These are phyloP conservation scores for Aureobasidium sp. DNA, from an alignment of 2,329 filamentous ascomycete species.

Conservation along the genomic window DNA sequence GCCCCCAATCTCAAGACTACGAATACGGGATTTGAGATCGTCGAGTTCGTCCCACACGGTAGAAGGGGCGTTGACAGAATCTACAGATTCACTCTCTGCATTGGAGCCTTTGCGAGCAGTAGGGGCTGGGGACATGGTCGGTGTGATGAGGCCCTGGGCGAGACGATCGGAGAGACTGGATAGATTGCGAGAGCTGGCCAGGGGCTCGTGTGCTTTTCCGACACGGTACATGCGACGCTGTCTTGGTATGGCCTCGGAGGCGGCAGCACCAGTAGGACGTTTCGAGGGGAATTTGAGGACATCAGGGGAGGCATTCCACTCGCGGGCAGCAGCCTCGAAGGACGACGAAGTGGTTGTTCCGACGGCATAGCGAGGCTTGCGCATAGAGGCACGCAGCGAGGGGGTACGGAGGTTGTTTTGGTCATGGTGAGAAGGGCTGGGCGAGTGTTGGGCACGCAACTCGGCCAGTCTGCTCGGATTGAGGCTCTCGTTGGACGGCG, in stretches of 20 bases:
- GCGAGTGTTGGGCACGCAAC: slow-evolving; percentile 18
- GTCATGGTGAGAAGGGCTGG: not conserved
- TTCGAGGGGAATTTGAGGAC: slow-evolving; percentile 3
- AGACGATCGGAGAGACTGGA: slow-evolving; percentile 4
- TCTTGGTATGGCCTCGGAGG: not conserved
- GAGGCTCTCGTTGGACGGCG: slow-evolving; percentile 8
- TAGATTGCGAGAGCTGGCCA: not conserved
- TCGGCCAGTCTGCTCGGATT: slow-evolving; percentile 52
- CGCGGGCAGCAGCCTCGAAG: slow-evolving; percentile 9
- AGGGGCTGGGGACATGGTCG: not conserved
- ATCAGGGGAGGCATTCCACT: slow-evolving; percentile 7
- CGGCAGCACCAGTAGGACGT: not conserved
- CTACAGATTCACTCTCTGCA: slow-evolving; percentile 60
- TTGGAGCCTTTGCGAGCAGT: slow-evolving; percentile 43
- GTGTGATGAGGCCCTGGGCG: slow-evolving; percentile 4
- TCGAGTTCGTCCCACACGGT: slow-evolving; percentile 98
- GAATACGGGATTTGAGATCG: slow-evolving; percentile 86
- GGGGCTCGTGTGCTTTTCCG: slow-evolving; percentile 6
- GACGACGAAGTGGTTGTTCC: slow-evolving; percentile 6
- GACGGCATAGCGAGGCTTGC: slow-evolving; percentile 6
- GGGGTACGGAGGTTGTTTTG: slow-evolving; percentile 1
- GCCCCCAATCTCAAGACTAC: slow-evolving; percentile 79
- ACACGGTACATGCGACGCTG: slow-evolving; percentile 8
- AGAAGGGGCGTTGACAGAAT: slow-evolving; percentile 79
- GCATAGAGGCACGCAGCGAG: slow-evolving; percentile 2